Evolutionary conservation across 257 asterid species (phyloP).

Genomic region (Verbena officinalis): DNA sequence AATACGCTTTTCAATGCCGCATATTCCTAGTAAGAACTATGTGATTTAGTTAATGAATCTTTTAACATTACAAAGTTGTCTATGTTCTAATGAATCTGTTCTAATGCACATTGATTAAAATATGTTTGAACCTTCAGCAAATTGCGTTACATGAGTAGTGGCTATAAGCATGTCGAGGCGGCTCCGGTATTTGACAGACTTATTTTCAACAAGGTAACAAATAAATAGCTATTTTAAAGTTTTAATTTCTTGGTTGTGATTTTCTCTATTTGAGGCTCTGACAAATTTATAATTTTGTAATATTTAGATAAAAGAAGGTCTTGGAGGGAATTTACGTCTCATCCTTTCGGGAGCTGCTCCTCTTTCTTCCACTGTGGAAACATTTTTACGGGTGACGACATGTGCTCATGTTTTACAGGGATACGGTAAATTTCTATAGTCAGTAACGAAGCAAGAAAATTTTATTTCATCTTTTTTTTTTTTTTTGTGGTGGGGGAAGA

Average conservation of each 20-base stretch:
- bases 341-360: slow-evolving; percentile 92
- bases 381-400: slow-evolving; percentile 77
- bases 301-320: slow-evolving; percentile 67
- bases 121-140: slow-evolving; percentile 52
- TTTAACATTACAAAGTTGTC: not conserved
- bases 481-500: too few species aligned
- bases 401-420: slow-evolving; percentile 88
- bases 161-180: slow-evolving; percentile 73
- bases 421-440: slow-evolving; percentile 47
- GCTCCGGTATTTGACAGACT: slow-evolving; percentile 73
- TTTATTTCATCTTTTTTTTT: too few species aligned
- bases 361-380: slow-evolving; percentile 74
- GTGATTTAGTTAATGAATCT: slow-evolving; percentile 5
- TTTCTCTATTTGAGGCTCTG: not conserved
- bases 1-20: slow-evolving; percentile 64
- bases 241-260: slow-evolving; percentile 1
- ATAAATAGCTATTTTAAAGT: too few species aligned
- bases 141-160: slow-evolving; percentile 63
- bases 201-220: slow-evolving; percentile 66
- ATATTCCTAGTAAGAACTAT: slow-evolving; percentile 64
- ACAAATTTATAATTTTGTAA: slow-evolving; percentile 8
- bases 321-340: slow-evolving; percentile 83
- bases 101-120: too few species aligned
- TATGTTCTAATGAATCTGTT: too few species aligned
- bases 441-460: too few species aligned